These are phyloP conservation scores for Tephrocybe sp. DNA, from an alignment of 768 basidiomycete genomes.

Conservation along the genomic window DNA sequence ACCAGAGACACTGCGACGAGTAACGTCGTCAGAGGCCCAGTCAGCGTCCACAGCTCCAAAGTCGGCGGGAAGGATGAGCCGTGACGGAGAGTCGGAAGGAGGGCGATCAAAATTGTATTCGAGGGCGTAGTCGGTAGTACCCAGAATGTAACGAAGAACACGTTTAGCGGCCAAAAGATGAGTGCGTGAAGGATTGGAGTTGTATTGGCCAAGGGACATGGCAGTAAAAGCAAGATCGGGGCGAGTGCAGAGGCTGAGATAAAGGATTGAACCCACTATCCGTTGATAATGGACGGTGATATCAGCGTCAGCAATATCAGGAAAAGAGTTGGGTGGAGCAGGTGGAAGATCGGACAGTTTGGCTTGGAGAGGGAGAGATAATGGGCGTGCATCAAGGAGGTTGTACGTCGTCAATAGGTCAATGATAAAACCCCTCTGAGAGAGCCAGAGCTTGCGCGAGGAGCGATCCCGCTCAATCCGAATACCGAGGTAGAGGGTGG, in stretches of 20 bases:
- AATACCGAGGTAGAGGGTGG: conserved; percentile 1
- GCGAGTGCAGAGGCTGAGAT: conserved; percentile 6
- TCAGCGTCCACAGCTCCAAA: conserved; percentile 29
- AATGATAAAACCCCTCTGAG: conserved; percentile 10
- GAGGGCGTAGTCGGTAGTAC: conserved; percentile 21
- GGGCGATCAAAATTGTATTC: conserved; percentile 12
- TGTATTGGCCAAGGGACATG: conserved; percentile 26
- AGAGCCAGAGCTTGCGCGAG: conserved; percentile 10
- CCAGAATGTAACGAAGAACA: conserved; percentile 30
- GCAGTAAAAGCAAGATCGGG: conserved; percentile 7
- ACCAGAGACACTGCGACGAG: conserved; percentile 20
- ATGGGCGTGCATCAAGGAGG: conserved; percentile 2
- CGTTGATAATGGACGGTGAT: conserved; percentile 6
- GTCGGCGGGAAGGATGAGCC: background rate
- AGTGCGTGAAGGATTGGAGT: conserved; percentile 19
- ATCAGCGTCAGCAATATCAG: conserved; percentile 4
- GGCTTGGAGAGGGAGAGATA: background rate
- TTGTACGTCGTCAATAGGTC: conserved; percentile 12
- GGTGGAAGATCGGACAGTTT: background rate
- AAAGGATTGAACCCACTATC: conserved; percentile 20
- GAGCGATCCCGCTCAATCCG: conserved; percentile 8
- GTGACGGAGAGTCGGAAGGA: background rate
- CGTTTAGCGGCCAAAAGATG: conserved; percentile 32
- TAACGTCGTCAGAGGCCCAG: conserved; percentile 24
- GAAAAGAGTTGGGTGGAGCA: conserved; percentile 3